Percentiles rank a stretch among this genome's conserved stretches.
These are phyloP conservation scores for Papilionanthe hybrid DNA, from an alignment of 116 monocot genomes.

Conservation along the genomic window DNA sequence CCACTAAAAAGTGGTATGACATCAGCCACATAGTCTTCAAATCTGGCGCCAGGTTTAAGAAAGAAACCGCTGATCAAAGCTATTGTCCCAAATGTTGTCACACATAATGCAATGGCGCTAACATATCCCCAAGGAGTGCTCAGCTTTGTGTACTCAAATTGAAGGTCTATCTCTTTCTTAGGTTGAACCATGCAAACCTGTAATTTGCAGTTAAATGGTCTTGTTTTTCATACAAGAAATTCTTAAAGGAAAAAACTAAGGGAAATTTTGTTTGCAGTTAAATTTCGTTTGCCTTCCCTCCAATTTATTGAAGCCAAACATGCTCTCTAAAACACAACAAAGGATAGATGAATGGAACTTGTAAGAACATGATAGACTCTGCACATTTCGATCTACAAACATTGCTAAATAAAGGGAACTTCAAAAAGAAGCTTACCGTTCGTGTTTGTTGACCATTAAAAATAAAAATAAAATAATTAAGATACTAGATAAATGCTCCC, in stretches of 20 bases:
- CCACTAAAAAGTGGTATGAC: slow-evolving; percentile 80
- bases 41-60: slow-evolving; percentile 71
- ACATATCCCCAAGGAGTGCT: slow-evolving; percentile 78
- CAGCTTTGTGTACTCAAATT: slow-evolving; percentile 57
- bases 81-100: slow-evolving; percentile 78
- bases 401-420: too few species aligned
- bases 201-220: neutral
- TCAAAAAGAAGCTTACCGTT: too few species aligned
- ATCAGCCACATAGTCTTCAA: slow-evolving; percentile 69
- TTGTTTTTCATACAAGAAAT: neutral
- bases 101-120: slow-evolving; percentile 45
- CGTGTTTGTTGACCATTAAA: too few species aligned
- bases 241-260: neutral
- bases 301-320: too few species aligned
- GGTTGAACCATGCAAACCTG: slow-evolving; percentile 90
- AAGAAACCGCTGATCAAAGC: slow-evolving; percentile 87
- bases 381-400: too few species aligned
- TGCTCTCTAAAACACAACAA: too few species aligned
- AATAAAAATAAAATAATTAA: too few species aligned
- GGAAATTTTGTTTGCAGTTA: too few species aligned
- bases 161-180: slow-evolving; percentile 80
- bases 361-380: too few species aligned
- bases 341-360: too few species aligned
- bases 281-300: too few species aligned
- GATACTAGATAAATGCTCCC: too few species aligned